Conservation (phyloP, 257 asterid genomes). For the Nicotiana paniculata region DNA sequence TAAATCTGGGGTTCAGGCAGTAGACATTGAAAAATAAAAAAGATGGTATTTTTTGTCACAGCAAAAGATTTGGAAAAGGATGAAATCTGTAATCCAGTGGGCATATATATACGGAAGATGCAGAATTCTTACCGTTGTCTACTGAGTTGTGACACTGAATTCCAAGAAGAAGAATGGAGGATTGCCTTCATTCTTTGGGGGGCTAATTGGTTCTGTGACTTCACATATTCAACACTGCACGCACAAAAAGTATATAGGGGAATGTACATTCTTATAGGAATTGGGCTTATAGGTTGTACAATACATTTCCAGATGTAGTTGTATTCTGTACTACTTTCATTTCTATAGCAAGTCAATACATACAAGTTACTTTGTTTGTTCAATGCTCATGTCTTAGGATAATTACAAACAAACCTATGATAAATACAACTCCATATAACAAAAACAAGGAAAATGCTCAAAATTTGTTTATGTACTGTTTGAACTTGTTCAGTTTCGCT, state of each 20-base stretch:
- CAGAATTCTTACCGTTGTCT: not conserved
- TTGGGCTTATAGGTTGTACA: not conserved
- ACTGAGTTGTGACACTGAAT: not conserved
- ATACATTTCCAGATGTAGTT: not conserved
- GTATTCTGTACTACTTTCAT: not conserved
- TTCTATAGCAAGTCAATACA: not conserved
- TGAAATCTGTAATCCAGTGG: conserved; percentile 19
- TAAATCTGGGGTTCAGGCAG: conserved; percentile 41
- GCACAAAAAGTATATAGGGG: not conserved
- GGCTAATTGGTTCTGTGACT: not conserved
- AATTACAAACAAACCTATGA: too few species aligned
- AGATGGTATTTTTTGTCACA: not conserved
- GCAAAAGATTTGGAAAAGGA: too few species aligned
- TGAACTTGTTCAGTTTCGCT: too few species aligned
- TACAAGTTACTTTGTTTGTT: not conserved
- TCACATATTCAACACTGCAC: not conserved
- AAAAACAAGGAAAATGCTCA: too few species aligned
- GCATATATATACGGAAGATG: not conserved
- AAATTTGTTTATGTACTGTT: too few species aligned
- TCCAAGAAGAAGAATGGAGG: not conserved
- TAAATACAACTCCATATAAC: too few species aligned
- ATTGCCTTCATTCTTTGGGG: too few species aligned
- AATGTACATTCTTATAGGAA: not conserved
- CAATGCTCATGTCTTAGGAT: not conserved
- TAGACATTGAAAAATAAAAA: conserved; percentile 13